phyloP scores from a whole-genome alignment of 805 yeast species.

The Wickerhamiella shivajii region DNA sequence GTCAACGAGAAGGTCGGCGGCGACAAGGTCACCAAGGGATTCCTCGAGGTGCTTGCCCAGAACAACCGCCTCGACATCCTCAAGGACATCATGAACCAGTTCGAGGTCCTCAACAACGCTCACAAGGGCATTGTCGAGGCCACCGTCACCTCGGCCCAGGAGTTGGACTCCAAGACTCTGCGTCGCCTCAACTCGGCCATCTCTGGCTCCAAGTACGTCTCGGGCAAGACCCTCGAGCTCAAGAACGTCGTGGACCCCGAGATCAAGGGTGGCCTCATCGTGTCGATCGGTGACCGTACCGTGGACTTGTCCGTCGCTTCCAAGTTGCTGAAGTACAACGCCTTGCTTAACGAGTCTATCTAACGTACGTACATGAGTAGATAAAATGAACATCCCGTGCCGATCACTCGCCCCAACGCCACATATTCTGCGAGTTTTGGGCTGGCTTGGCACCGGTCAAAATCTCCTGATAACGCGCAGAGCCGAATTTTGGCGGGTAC shows the following conservation, averaged over 20 bases:
- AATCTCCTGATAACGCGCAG: too few relatives aligned
- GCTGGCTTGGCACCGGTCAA: too few relatives aligned
- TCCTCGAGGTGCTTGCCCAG: constrained; percentile 75
- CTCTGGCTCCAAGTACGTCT: constrained; percentile 65
- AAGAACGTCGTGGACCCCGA: constrained; percentile 75
- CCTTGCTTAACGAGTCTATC: constrained; percentile 72
- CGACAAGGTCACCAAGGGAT: constrained; percentile 63
- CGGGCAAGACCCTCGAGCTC: constrained; percentile 78
- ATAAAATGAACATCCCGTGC: too few relatives aligned
- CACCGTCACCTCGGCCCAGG: constrained; percentile 70
- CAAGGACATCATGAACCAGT: constrained; percentile 50
- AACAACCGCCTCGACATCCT: constrained; percentile 82
- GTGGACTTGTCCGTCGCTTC: constrained; percentile 81
- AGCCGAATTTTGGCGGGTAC: too few relatives aligned
- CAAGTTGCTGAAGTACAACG: constrained; percentile 79
- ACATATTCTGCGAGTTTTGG: too few relatives aligned
- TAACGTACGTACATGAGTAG: constrained; percentile 28
- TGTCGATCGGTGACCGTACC: constrained; percentile 92
- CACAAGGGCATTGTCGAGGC: constrained; percentile 88
- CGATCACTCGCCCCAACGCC: too few relatives aligned
- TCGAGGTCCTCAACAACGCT: constrained; percentile 68
- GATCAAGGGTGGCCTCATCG: constrained; percentile 88
- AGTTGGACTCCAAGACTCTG: constrained; percentile 69
- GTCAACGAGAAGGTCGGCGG: constrained; percentile 35
- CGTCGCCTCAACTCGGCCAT: constrained; percentile 67